Evolutionary conservation across 495 filamentous ascomycete species (phyloP), one percentile per base, ranked within the genome.

Genomic region (Lophiostoma macrostomum): DNA sequence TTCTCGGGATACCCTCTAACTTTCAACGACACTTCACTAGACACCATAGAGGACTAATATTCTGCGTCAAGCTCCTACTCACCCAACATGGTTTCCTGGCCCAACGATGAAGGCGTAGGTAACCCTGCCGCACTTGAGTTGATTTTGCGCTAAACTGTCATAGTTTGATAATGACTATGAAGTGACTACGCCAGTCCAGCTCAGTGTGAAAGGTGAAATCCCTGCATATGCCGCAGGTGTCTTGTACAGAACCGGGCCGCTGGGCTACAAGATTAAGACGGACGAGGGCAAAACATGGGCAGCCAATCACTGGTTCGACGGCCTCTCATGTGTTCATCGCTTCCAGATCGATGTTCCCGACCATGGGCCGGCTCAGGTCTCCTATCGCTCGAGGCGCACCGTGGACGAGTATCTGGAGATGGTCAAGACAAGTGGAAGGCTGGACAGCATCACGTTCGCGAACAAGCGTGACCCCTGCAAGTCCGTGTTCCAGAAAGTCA

Each of bases 221-320:
- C 64, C 64, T 6, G 14, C 10, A 22, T 66, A 64, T 36, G 64
- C 56, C 10, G 72, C 75, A 22, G 88, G 88, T 4, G 71, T 74
- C 1, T 73, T 93, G 3, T 90, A 84, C 58, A 79, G 88, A 3
- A 91, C 83, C 2, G 87, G 88, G 88, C 90, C 53, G 84, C 90
- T 66, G 82, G 85, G n/a, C 80, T 90, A 90, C 53, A 77, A 76
- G 50, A 63, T 86, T 6, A 67, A 82, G 35, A 74, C 74, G 13
- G 75, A 80, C 13, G 68, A 77, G 0, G 79, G 77, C 25, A 75
- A 74, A 1, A 78, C 75, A 0, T 80, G 80, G 56, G 67, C 71
- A 23, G 68, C 79, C 6, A 76, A 68, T 0, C 88, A 93, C 62
- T 93, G 87, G 88, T 91, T 93, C 49, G 88, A 93, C 63, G 85